Evolutionary conservation across 352 stramenopile genomes (phyloP).

Genomic region (Pythium aphanidermatum): DNA sequence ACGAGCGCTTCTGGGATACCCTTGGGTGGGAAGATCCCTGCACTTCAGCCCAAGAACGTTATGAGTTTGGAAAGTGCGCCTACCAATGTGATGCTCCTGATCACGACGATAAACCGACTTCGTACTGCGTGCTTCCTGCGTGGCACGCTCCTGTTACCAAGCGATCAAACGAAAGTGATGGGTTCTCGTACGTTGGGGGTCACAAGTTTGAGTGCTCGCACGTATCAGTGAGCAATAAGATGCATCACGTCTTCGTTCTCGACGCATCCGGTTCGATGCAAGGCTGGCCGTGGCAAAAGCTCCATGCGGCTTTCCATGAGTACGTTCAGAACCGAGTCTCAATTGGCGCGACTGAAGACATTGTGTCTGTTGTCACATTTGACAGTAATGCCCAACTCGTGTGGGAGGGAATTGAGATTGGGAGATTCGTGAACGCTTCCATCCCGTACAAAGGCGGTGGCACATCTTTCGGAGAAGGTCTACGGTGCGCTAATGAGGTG

Average conservation of each 20-base stretch:
- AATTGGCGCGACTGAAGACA: constrained; percentile 41
- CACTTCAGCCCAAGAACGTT: constrained; percentile 40
- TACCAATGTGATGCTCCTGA: constrained; percentile 66
- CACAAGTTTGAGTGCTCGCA: constrained; percentile 80
- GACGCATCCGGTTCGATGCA: constrained; percentile 74
- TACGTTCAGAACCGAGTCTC: constrained; percentile 66
- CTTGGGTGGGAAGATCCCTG: constrained; percentile 73
- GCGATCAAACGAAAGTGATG: constrained; percentile 25
- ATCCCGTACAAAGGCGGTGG: constrained; percentile 37
- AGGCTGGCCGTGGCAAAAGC: constrained; percentile 44
- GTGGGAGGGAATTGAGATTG: constrained; percentile 51
- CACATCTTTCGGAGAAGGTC: constrained; percentile 43
- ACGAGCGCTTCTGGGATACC: constrained; percentile 73
- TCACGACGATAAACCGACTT: constrained; percentile 41
- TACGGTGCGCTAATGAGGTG: constrained; percentile 56
- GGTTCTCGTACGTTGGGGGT: constrained; percentile 48
- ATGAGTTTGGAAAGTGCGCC: constrained; percentile 64
- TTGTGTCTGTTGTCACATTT: constrained; percentile 78
- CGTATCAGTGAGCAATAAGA: constrained; percentile 32
- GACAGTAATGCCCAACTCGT: constrained; percentile 31
- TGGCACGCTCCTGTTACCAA: constrained; percentile 45
- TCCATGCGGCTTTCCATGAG: constrained; percentile 49
- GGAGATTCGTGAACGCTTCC: constrained; percentile 19
- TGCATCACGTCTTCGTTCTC: constrained; percentile 80
- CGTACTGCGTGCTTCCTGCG: constrained; percentile 53